Percentiles rank a stretch among this genome's conserved stretches.
These are phyloP conservation scores for Hymenoscyphus occultus DNA, from an alignment of 2,329 filamentous ascomycete genomes.

Conservation along the genomic window DNA sequence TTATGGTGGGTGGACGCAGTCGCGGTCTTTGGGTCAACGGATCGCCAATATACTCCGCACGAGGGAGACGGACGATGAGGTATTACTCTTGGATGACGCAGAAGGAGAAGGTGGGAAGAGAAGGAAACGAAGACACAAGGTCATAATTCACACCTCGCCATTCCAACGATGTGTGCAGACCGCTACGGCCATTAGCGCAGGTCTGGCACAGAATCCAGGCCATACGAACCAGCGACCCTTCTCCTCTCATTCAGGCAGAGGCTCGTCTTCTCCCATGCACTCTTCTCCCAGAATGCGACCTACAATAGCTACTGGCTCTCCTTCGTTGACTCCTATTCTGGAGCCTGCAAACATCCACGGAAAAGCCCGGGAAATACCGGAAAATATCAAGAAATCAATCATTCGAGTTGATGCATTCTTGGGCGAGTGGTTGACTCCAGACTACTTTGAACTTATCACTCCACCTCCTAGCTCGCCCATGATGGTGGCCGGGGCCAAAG, in stretches of 20 bases:
- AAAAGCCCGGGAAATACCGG: constrained; percentile 22
- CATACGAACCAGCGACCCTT: constrained; percentile 33
- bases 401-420: constrained; percentile 88
- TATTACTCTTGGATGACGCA: constrained; percentile 15
- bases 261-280: constrained; percentile 25
- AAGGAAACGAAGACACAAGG: constrained; percentile 63
- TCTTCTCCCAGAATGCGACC: constrained; percentile 35
- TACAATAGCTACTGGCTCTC: constrained; percentile 28
- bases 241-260: constrained; percentile 22
- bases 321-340: constrained; percentile 29
- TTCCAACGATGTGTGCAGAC: constrained; percentile 93
- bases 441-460: constrained; percentile 91
- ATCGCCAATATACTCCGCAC: constrained; percentile 71
- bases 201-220: constrained; percentile 64
- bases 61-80: constrained; percentile 42
- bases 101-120: constrained; percentile 28
- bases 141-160: constrained; percentile 90
- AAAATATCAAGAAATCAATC: constrained; percentile 52
- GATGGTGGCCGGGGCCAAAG: constrained; percentile 88
- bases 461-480: constrained; percentile 81
- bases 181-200: constrained; percentile 81
- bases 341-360: constrained; percentile 24
- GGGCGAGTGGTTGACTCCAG: constrained; percentile 90
- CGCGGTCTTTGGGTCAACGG: constrained; percentile 73
- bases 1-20: constrained; percentile 90